phyloP scores from a whole-genome alignment of 805 yeast genomes.

The Yarrowia yakushimensis region DNA sequence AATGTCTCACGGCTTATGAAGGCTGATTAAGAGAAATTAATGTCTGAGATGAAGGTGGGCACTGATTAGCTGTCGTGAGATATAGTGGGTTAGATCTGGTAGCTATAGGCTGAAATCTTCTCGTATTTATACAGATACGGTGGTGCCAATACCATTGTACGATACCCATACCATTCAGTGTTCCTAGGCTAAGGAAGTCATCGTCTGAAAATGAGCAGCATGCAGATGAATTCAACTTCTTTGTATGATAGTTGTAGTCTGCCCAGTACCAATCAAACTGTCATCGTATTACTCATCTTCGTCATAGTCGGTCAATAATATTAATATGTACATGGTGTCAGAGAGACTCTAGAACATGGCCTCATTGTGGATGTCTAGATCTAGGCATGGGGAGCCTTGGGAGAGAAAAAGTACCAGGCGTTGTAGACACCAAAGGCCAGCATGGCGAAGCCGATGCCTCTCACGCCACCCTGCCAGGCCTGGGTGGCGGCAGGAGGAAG shows the following conservation, averaged over 20 bases:
- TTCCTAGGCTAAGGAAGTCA: too few species aligned
- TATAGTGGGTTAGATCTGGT: too few species aligned
- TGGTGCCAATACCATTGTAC: too few species aligned
- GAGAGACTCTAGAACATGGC: background rate
- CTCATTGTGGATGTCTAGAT: background rate
- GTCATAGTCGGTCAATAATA: background rate
- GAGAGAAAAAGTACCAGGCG: slow-evolving; percentile 50
- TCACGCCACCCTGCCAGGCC: slow-evolving; percentile 52
- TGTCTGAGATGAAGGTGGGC: background rate
- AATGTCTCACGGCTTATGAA: background rate
- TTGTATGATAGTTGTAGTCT: too few species aligned
- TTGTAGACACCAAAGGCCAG: slow-evolving; percentile 58
- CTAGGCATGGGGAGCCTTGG: slow-evolving; percentile 16
- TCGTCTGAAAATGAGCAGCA: too few species aligned
- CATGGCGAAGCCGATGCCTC: slow-evolving; percentile 52
- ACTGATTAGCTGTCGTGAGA: too few species aligned
- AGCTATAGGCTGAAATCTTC: background rate
- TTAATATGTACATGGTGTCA: slow-evolving; percentile 2
- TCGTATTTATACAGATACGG: too few species aligned
- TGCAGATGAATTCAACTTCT: too few species aligned
- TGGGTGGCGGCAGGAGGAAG: slow-evolving; percentile 34
- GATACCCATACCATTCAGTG: too few species aligned
- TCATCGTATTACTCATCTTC: background rate
- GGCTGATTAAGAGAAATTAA: background rate
- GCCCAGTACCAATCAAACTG: too few species aligned